phyloP scores from a whole-genome alignment of 345 rosid genomes.

The Combretum micranthum region DNA sequence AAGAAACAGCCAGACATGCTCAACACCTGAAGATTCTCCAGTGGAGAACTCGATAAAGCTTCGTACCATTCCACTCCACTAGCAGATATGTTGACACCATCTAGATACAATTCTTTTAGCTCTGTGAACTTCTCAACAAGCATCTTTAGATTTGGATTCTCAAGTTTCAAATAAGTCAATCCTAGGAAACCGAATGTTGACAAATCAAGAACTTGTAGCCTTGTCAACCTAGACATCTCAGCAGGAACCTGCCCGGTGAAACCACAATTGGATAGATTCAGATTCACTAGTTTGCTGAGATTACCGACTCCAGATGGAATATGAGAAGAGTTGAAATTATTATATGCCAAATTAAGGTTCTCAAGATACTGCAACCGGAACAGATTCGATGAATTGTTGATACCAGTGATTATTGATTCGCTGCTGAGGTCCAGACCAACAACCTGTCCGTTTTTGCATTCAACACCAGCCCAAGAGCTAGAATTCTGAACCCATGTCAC shows the following conservation, averaged over 20 bases:
- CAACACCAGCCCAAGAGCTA: constrained; percentile 33
- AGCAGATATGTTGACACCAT: constrained; percentile 17
- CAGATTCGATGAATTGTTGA: constrained; percentile 19
- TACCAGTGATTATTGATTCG: constrained; percentile 16
- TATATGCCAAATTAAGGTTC: constrained; percentile 32
- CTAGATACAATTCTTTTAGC: constrained; percentile 21
- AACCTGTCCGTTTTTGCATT: constrained; percentile 25
- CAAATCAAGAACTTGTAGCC: constrained; percentile 28
- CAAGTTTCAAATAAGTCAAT: constrained; percentile 2
- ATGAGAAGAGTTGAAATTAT: constrained; percentile 13
- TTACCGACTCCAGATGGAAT: constrained; percentile 22
- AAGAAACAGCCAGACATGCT: constrained; percentile 27
- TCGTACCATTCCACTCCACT: constrained; percentile 24
- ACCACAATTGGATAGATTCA: constrained; percentile 40
- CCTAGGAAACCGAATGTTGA: background rate
- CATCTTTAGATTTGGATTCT: constrained; percentile 18
- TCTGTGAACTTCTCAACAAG: constrained; percentile 13
- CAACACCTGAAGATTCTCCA: constrained; percentile 17
- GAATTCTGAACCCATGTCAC: constrained; percentile 16
- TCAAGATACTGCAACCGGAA: constrained; percentile 27
- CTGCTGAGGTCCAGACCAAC: constrained; percentile 28
- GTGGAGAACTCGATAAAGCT: constrained; percentile 16
- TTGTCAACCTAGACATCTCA: constrained; percentile 17
- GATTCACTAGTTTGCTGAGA: constrained; percentile 18
- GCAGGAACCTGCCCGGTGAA: constrained; percentile 31